Evolutionary conservation across 345 rosid species (phyloP).

Genomic region (Limnanthes douglasii): DNA sequence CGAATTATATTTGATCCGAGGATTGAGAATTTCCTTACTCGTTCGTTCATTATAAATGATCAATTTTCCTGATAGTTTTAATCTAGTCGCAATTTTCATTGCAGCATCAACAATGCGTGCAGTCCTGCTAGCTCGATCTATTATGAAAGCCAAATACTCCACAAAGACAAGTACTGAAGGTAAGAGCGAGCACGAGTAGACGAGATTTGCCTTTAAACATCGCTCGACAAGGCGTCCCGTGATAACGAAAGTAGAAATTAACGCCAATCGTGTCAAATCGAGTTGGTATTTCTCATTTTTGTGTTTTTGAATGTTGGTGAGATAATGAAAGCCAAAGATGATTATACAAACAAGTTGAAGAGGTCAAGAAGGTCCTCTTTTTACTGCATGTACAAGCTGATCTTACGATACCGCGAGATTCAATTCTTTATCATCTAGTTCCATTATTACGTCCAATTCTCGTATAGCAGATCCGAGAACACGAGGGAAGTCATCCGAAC

Average conservation of each 20-base stretch:
- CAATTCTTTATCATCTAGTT: slow-evolving; percentile 32
- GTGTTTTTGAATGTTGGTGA: too few relatives aligned
- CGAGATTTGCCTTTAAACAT: slow-evolving; percentile 29
- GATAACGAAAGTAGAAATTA: slow-evolving; percentile 31
- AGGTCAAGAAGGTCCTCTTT: slow-evolving; percentile 52
- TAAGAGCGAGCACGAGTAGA: slow-evolving; percentile 45
- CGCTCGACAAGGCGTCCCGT: slow-evolving; percentile 62
- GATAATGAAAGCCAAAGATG: slow-evolving; percentile 41
- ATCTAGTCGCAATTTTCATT: too few relatives aligned
- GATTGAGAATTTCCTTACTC: too few relatives aligned
- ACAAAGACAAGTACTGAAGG: slow-evolving; percentile 62
- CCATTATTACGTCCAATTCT: slow-evolving; percentile 43
- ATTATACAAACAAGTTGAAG: slow-evolving; percentile 56
- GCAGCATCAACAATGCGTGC: too few relatives aligned
- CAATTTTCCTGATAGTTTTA: too few relatives aligned
- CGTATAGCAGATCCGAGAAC: slow-evolving; percentile 47
- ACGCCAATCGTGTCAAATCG: slow-evolving; percentile 20
- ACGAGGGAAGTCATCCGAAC: slow-evolving; percentile 51
- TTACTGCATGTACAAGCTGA: slow-evolving; percentile 36
- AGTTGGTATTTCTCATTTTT: slow-evolving; percentile 14
- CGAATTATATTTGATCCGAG: too few relatives aligned
- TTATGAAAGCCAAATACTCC: slow-evolving; percentile 44
- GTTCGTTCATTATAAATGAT: too few relatives aligned
- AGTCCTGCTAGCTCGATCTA: slow-evolving; percentile 34
- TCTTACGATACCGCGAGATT: slow-evolving; percentile 38